Evolutionary conservation across 2,329 filamentous ascomycete species (phyloP), one percentile per base, ranked within the genome.

Genomic region (Teratosphaeria epicoccoides): DNA sequence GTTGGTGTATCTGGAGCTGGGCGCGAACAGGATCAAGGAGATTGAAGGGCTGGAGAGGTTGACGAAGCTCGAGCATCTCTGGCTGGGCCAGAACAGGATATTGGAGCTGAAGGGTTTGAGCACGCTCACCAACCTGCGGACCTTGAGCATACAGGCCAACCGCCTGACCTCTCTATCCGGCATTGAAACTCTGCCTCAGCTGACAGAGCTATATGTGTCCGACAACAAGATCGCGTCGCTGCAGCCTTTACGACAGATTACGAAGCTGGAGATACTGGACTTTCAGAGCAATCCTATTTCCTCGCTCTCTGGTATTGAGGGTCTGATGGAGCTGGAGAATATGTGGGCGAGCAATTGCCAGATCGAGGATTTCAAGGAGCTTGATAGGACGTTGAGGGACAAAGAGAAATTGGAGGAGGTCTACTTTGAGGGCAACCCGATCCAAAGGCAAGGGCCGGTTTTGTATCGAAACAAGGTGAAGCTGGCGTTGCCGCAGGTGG

Each of bases 21-120:
- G 87, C 2, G 94, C 89, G 17, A 98, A 98, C 70, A 79, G 88
- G 46, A 93, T 98, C 65, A 79, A 88, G 54, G 85, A 91, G 67
- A 89, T 98, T 52, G 79, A 89, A 64, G 93, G 93, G 55, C 76
- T 98, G 26, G 87, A 93, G 40, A 78, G 79, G 1, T 73, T 97
- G 45, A 78, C 76, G n/a, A 78, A 78, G 6, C 72, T 98, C n/a
- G 84, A 94, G 67, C 83, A 95, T 68, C 76, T 96, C 14, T 97
- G 90, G 90, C 73, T 97, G 17, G 93, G 88, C 52, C 97, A 95
- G 77, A 96, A 96, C 74, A 96, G 95, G 67, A 95, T 98, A 61
- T 86, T 85, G 0, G 81, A 89, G 63, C 81, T 97, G 56, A 82
- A 80, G 57, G 85, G 87, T 49, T 78, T 97, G 14, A 77, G 77